Base-by-base conservation (phyloP, 495 filamentous ascomycete genomes). In the Niebla homalea region DNA sequence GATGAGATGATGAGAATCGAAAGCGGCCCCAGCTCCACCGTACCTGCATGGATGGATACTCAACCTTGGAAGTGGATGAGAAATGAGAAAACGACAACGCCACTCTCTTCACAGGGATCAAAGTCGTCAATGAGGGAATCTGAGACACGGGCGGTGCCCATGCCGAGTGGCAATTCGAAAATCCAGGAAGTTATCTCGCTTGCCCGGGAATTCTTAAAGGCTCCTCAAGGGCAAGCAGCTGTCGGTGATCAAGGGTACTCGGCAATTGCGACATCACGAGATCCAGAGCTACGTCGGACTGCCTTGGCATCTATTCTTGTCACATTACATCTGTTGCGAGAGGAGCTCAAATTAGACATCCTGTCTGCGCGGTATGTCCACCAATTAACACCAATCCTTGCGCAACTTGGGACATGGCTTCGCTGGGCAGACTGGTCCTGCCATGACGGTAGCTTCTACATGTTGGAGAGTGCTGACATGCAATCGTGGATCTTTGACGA, bases 311-410 rank as follows among this genome's bases (percentile, higher is more conserved):
- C 79, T 43, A 70, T 90, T 2, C 68, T 96, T 10, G 69, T 92
- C 44, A 80, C 78, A 14, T 72, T 98, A 20, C 93, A 97, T 63
- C 73, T 97, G 6, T 62, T 94, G 4, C 72, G 83, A 2, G 90
- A 98, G 61, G 92, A 98, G 57, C 77, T 84, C 54, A 96, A 93
- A 60, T 77, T 98, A 5, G 80, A 85, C 43, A 77, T 79, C 23
- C 72, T 79, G 18, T 69, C 77, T 20, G 68, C 71, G 0, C 74
- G 83, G 51, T 67, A 72, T 45, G 70, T 73, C 8, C 70, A 70
- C 41, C 73, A 78, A 50, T 64, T 95, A 40, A 76, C 77, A 32
- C 77, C 81, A 4, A 57, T 95, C 2, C 67, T 98, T 15, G 81
- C 83, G 22, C 90, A 94, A 57, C 67, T 98, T 50, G 78, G 83